Conservation (phyloP, 1,284 basidiomycete species). For the Ustilago curta region DNA sequence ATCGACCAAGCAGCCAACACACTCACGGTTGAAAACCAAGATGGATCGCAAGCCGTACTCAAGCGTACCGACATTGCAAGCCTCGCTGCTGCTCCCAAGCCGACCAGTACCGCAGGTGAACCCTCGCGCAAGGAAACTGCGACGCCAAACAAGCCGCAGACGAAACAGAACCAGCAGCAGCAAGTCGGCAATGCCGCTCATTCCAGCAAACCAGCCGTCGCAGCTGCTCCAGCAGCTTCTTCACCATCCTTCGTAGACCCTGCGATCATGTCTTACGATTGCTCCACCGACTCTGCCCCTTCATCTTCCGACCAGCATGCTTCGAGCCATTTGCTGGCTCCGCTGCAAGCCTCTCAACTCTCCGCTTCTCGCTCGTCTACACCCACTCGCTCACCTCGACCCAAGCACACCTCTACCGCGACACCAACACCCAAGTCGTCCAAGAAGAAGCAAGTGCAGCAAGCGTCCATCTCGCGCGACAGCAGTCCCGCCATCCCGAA, state of each 20-base stretch:
- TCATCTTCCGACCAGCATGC: constrained; percentile 5
- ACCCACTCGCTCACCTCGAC: constrained; percentile 45
- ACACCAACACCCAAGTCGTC: constrained; percentile 20
- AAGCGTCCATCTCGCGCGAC: constrained; percentile 12
- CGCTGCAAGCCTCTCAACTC: constrained; percentile 20
- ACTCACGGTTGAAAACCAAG: constrained; percentile 46
- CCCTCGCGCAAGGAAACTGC: constrained; percentile 11
- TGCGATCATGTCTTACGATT: constrained; percentile 31
- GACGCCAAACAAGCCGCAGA: constrained; percentile 13
- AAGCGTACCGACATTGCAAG: constrained; percentile 44
- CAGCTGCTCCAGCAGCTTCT: constrained; percentile 6
- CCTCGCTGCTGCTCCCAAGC: constrained; percentile 28
- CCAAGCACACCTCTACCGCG: constrained; percentile 22
- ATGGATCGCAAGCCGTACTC: constrained; percentile 31
- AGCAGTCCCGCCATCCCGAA: constrained; percentile 36
- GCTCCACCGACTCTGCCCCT: constrained; percentile 1
- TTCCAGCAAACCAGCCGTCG: constrained; percentile 4
- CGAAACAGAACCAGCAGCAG: constrained; percentile 21
- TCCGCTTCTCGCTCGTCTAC: constrained; percentile 35
- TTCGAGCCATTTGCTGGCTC: constrained; percentile 14
- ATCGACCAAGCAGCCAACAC: constrained; percentile 46
- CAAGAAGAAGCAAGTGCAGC: constrained; percentile 28
- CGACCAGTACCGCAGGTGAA: neutral
- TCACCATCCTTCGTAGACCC: constrained; percentile 21
- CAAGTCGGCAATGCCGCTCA: neutral